Evolutionary conservation across 371 early-diverging fungal species (phyloP).

Genomic region (Apophysomyces variabilis): DNA sequence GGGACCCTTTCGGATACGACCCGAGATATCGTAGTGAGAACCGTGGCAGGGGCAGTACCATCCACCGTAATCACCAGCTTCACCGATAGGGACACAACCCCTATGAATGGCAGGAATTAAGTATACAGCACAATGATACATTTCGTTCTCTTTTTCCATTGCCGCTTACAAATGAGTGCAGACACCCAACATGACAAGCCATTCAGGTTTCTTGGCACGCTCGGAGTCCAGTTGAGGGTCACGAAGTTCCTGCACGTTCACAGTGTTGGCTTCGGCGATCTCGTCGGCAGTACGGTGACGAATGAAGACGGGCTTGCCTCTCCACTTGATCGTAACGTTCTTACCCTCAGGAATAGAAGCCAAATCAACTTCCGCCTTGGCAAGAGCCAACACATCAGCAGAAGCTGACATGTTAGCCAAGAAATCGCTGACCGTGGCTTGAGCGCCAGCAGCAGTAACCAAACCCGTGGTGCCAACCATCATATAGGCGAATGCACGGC

Average conservation of each 20-base stretch:
- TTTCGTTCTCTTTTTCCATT: too few relatives aligned
- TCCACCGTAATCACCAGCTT: constrained; percentile 95
- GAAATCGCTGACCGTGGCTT: constrained; percentile 89
- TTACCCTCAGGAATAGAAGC: constrained; percentile 91
- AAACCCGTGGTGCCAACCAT: constrained; percentile 91
- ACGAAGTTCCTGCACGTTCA: constrained; percentile 76
- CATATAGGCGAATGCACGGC: constrained; percentile 85
- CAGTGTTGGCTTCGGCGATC: constrained; percentile 87
- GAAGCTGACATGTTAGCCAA: constrained; percentile 89
- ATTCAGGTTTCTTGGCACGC: constrained; percentile 88
- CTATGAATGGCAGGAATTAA: constrained; percentile 25
- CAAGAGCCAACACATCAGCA: constrained; percentile 94
- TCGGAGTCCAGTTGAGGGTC: constrained; percentile 91
- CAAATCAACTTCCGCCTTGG: constrained; percentile 94
- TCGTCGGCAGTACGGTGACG: constrained; percentile 93
- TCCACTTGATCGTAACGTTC: constrained; percentile 96
- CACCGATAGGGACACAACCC: constrained; percentile 96
- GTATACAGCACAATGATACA: neutral
- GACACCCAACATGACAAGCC: constrained; percentile 96
- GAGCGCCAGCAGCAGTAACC: constrained; percentile 83
- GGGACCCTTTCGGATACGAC: constrained; percentile 96
- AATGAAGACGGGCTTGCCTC: constrained; percentile 97
- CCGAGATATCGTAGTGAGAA: constrained; percentile 92
- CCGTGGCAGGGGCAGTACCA: constrained; percentile 99
- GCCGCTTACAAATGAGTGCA: constrained; percentile 88